Evolutionary conservation across 2,329 filamentous ascomycete genomes (phyloP).

Genomic region (Domatiomyces globalis): DNA sequence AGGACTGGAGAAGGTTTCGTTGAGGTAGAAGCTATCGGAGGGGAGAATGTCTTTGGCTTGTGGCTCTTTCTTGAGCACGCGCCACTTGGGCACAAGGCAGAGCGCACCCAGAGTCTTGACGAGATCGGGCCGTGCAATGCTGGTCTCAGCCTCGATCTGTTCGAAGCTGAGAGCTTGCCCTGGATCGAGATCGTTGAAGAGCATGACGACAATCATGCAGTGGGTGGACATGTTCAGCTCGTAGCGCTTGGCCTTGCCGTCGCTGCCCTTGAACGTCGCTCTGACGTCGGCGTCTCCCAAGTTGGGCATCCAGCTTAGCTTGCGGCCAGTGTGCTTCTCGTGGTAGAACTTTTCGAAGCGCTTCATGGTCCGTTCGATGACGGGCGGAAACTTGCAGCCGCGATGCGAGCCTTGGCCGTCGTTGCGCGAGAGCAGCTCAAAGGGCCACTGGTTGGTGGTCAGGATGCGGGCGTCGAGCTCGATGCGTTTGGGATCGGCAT

Average conservation of each 20-base stretch:
- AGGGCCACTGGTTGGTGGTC: conserved; percentile 89
- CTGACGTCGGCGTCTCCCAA: conserved; percentile 79
- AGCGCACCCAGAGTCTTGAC: conserved; percentile 67
- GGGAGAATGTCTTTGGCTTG: conserved; percentile 62
- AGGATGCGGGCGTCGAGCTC: conserved; percentile 76
- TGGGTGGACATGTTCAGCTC: conserved; percentile 88
- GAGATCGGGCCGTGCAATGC: conserved; percentile 61
- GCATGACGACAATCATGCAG: conserved; percentile 73
- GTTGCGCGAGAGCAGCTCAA: conserved; percentile 61
- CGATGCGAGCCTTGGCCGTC: conserved; percentile 35
- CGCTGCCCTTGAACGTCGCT: conserved; percentile 58
- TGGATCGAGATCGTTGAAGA: conserved; percentile 65
- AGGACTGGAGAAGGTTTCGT: conserved; percentile 66
- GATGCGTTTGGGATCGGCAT: conserved; percentile 46
- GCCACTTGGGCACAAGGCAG: conserved; percentile 68
- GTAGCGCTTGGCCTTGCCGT: conserved; percentile 62
- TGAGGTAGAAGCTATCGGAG: conserved; percentile 69
- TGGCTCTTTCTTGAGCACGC: conserved; percentile 67
- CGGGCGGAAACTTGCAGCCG: conserved; percentile 57
- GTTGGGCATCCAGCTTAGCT: conserved; percentile 66
- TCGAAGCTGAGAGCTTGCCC: conserved; percentile 46
- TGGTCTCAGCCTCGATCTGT: conserved; percentile 70
- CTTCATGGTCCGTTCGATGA: conserved; percentile 60
- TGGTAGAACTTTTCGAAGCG: conserved; percentile 85
- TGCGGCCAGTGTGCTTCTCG: conserved; percentile 71